Base-by-base conservation (phyloP, 352 stramenopile genomes). In the Aphanomyces stellatus region DNA sequence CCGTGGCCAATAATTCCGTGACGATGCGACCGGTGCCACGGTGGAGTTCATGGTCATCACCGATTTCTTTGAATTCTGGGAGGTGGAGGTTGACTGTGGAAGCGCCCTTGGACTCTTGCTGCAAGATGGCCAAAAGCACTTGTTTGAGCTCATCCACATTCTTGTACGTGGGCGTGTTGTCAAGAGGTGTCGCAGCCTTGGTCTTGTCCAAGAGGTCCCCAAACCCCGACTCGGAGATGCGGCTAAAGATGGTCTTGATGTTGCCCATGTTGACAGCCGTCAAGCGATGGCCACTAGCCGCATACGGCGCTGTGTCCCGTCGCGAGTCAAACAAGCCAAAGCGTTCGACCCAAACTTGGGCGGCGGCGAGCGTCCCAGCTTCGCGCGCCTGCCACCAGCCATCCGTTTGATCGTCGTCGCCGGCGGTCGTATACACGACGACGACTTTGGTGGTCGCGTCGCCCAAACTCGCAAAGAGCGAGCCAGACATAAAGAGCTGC, bases 311-410 rank as follows among this genome's bases (percentile, higher is more conserved):
- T n/a, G n/a, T n/a, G n/a, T n/a, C n/a, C n/a, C n/a, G n/a, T n/a
- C n/a, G n/a, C n/a, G n/a, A n/a, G n/a, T n/a, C n/a, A n/a, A n/a
- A 63, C 17, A 63, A 42, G 59, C 59, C 59, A 55, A 65, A 65
- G 41, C 13, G 17, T 17, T 65, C 31, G 59, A 65, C 59, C 7
- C n/a, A 65, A 17, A 35, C 30, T 22, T 65, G n/a, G 24, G 59
- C n/a, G 2, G 59, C 49, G 22, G 59, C 59, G 11, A 65, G 35
- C 15, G 59, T 65, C 2, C 59, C 59, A 13, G 30, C n/a, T 65
- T 65, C 59, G 17, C 59, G 59, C 17, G 59, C 59, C 46, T 65
- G 59, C 24, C 42, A 65, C 59, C 59, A 65, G 5, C 59, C 59
- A 28, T 65, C 31, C 8, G 34, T 61, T 7, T 10, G 15, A 17